Percentiles rank a stretch among this genome's conserved stretches.
phyloP scores from a whole-genome alignment of 164 flowering plant species.

The Platanus orientalis region DNA sequence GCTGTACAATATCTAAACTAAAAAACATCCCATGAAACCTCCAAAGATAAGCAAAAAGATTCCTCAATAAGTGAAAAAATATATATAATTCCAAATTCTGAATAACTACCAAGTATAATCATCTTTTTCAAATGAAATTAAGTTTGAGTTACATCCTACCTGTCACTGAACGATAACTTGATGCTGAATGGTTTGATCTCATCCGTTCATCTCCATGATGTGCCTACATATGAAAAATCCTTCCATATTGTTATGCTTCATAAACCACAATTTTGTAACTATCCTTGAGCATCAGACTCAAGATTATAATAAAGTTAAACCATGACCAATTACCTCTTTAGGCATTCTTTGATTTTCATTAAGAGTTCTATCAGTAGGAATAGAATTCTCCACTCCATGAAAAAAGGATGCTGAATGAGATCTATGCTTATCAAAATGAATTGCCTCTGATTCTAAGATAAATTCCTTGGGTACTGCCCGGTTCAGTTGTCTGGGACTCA shows the following conservation, averaged over 20 bases:
- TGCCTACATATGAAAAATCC: conserved; percentile 36
- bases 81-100: conserved; percentile 1
- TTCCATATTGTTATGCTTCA: conserved; percentile 4
- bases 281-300: neutral
- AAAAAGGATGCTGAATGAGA: conserved; percentile 51
- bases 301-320: neutral
- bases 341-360: conserved; percentile 54
- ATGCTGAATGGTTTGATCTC: conserved; percentile 35
- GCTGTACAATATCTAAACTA: too few relatives aligned
- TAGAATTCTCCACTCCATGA: conserved; percentile 45
- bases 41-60: neutral
- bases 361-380: conserved; percentile 47
- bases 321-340: conserved; percentile 55
- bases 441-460: conserved; percentile 46
- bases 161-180: conserved; percentile 42
- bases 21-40: too few relatives aligned
- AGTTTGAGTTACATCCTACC: conserved; percentile 36
- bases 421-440: conserved; percentile 51
- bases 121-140: neutral
- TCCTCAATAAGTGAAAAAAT: neutral
- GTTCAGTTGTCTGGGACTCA: conserved; percentile 49
- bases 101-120: neutral
- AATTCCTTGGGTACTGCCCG: conserved; percentile 52
- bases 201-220: conserved; percentile 59
- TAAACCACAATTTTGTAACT: neutral